A percentile compares a stretch with the other conserved stretches of the same genome.
phyloP scores from a whole-genome alignment of 192 early-diverging fungal species.

The Tieghemiomyces parasiticus region DNA sequence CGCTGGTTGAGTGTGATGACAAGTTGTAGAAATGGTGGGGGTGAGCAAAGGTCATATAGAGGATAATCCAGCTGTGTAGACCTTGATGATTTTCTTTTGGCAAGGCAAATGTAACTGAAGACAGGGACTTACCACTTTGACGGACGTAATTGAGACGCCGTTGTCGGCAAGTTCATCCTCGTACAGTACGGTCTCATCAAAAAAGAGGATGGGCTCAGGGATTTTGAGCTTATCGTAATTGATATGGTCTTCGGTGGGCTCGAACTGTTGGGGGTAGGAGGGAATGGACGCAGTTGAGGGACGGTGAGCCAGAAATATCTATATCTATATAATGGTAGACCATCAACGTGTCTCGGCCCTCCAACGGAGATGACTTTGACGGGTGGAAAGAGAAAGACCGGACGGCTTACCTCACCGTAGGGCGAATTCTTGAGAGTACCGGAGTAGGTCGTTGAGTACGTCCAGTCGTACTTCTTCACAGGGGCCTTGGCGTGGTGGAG shows the following conservation, averaged over 20 bases:
- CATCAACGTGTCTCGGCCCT: too few species aligned
- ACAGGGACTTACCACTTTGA: conserved; percentile 49
- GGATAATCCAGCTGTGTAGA: not conserved
- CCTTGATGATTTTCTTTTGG: not conserved
- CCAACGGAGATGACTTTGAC: not conserved
- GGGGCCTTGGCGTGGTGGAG: conserved; percentile 52
- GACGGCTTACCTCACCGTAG: not conserved
- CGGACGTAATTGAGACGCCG: conserved; percentile 64
- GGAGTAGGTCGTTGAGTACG: conserved; percentile 69
- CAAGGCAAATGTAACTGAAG: not conserved
- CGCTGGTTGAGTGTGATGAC: conserved; percentile 32
- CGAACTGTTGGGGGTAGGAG: not conserved
- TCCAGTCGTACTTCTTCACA: conserved; percentile 74
- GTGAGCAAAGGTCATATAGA: conserved; percentile 8
- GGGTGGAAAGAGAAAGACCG: not conserved
- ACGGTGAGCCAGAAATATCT: not conserved
- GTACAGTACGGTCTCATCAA: conserved; percentile 85
- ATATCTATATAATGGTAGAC: not conserved
- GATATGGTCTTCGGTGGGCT: conserved; percentile 27
- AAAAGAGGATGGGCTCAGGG: conserved; percentile 83
- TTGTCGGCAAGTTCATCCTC: conserved; percentile 97
- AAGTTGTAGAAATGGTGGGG: conserved; percentile 9
- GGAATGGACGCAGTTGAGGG: not conserved
- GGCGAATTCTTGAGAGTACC: conserved; percentile 31
- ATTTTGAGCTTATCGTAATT: conserved; percentile 59